Conservation (phyloP, 805 yeast genomes). For the Priceomyces castillae region DNA sequence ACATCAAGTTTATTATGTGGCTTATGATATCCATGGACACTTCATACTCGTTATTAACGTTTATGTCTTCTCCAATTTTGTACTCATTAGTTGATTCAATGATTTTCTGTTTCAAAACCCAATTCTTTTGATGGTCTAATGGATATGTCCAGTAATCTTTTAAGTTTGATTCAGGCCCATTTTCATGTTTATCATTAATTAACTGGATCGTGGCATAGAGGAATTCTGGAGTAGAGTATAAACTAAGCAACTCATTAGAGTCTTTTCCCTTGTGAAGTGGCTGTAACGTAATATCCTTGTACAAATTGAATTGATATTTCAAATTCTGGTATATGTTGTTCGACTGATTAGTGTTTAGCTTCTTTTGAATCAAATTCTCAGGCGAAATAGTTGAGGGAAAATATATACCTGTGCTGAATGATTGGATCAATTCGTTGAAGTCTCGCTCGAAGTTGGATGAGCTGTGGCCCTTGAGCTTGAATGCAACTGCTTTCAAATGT, state of each 20-base stretch:
- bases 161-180: slow-evolving; percentile 2
- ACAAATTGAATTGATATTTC: slow-evolving; percentile 36
- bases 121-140: slow-evolving; percentile 29
- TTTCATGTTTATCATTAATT: slow-evolving; percentile 13
- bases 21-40: slow-evolving; percentile 23
- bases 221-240: slow-evolving; percentile 33
- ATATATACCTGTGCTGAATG: slow-evolving; percentile 38
- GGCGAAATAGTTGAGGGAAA: slow-evolving; percentile 36
- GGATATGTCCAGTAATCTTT: slow-evolving; percentile 28
- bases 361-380: slow-evolving; percentile 19
- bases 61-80: slow-evolving; percentile 8
- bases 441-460: slow-evolving; percentile 22
- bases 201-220: slow-evolving; percentile 21
- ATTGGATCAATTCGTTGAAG: slow-evolving; percentile 19
- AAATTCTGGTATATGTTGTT: slow-evolving; percentile 38
- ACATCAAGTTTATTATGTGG: slow-evolving; percentile 13
- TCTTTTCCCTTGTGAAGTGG: slow-evolving; percentile 14
- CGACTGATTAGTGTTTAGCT: slow-evolving; percentile 23
- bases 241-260: slow-evolving; percentile 16
- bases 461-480: slow-evolving; percentile 17
- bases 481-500: slow-evolving; percentile 22
- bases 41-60: slow-evolving; percentile 16
- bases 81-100: slow-evolving; percentile 21
- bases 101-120: slow-evolving; percentile 33
- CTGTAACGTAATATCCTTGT: slow-evolving; percentile 41